A percentile compares a stretch with the other conserved stretches of the same genome.
Conservation (phyloP, 257 asterid genomes). For the Jaltomata sinuosa region DNA sequence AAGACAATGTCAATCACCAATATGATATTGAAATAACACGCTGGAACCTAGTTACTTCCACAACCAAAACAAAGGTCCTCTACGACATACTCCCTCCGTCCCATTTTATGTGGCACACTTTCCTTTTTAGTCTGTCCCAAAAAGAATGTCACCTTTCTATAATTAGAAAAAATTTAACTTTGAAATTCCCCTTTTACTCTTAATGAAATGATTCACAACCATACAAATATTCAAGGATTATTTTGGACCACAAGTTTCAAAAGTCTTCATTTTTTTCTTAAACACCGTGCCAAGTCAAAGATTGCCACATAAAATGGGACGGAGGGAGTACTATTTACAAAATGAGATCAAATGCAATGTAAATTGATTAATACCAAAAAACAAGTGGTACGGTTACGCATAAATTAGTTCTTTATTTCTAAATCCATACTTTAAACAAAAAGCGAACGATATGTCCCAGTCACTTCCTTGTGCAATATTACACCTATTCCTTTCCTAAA, state of each 20-base stretch:
- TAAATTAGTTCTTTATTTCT: neutral
- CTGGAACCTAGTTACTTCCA: neutral
- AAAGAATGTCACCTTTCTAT: too few relatives aligned
- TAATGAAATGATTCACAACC: too few relatives aligned
- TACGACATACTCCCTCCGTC: too few relatives aligned
- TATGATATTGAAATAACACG: neutral
- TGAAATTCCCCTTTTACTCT: too few relatives aligned
- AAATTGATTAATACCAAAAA: neutral
- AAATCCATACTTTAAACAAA: neutral
- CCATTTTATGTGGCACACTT: too few relatives aligned
- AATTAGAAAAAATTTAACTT: too few relatives aligned
- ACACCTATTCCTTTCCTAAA: neutral
- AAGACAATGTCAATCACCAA: neutral
- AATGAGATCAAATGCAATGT: neutral
- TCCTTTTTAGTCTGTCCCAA: too few relatives aligned
- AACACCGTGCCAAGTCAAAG: too few relatives aligned
- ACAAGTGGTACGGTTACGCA: neutral
- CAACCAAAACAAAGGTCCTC: neutral
- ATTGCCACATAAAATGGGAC: too few relatives aligned
- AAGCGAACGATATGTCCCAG: neutral
- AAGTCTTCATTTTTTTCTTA: too few relatives aligned
- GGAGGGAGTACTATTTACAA: neutral
- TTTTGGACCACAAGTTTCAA: too few relatives aligned
- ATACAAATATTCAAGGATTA: too few relatives aligned
- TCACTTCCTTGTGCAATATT: neutral